phyloP scores from a whole-genome alignment of 805 yeast species.

The Ogataea neopini region DNA sequence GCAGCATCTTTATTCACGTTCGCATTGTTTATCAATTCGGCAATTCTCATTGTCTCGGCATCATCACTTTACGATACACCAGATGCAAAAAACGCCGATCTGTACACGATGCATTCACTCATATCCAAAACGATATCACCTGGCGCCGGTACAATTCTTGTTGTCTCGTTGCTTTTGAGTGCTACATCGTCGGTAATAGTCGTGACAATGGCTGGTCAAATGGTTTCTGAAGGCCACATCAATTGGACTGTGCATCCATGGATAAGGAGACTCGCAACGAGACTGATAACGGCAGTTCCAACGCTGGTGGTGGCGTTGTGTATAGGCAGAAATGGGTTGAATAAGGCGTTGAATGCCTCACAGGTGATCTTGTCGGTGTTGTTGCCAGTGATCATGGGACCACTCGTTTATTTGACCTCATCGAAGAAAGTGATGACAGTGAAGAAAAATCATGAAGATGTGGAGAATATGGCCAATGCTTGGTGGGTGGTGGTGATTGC shows the following conservation, averaged over 20 bases:
- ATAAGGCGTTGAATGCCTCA: constrained; percentile 71
- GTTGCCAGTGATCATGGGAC: constrained; percentile 78
- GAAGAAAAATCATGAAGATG: constrained; percentile 31
- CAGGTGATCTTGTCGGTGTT: constrained; percentile 78
- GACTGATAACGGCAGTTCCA: constrained; percentile 74
- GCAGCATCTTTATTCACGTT: constrained; percentile 66
- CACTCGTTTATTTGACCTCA: constrained; percentile 76
- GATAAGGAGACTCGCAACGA: constrained; percentile 72
- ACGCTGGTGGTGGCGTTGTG: constrained; percentile 64
- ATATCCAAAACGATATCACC: constrained; percentile 59
- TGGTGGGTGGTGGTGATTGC: constrained; percentile 57
- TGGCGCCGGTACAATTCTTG: constrained; percentile 76
- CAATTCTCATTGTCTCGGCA: constrained; percentile 78
- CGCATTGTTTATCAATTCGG: constrained; percentile 80
- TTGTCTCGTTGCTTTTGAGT: constrained; percentile 73
- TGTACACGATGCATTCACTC: constrained; percentile 68
- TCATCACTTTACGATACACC: constrained; percentile 66
- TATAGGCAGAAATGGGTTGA: constrained; percentile 68
- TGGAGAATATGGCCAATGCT: constrained; percentile 56
- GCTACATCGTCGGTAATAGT: constrained; percentile 88
- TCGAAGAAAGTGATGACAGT: constrained; percentile 63
- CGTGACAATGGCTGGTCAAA: constrained; percentile 88
- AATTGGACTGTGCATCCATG: constrained; percentile 79
- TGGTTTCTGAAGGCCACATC: constrained; percentile 84
- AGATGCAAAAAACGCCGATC: constrained; percentile 67